Evolutionary conservation across 2,329 filamentous ascomycete genomes (phyloP).

Genomic region (Aaosphaeria arxii): DNA sequence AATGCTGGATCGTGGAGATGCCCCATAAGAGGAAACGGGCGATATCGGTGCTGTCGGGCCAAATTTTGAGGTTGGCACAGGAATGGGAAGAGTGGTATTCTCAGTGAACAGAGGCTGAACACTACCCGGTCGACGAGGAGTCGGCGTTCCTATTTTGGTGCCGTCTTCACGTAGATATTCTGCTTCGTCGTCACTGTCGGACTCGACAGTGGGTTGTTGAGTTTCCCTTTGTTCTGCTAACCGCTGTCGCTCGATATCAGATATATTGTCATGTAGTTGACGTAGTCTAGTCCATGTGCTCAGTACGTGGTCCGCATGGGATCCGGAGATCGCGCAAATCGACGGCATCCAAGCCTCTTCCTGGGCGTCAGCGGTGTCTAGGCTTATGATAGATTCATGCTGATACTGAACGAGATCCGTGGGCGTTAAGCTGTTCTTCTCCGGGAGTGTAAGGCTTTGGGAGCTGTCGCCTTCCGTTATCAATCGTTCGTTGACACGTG

Average conservation of each 20-base stretch:
- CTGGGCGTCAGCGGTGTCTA: constrained; percentile 16
- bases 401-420: constrained; percentile 26
- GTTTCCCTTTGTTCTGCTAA: constrained; percentile 21
- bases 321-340: constrained; percentile 19
- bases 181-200: constrained; percentile 31
- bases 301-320: constrained; percentile 25
- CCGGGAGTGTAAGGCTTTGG: constrained; percentile 16
- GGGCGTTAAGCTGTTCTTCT: constrained; percentile 9
- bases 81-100: constrained; percentile 16
- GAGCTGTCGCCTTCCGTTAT: constrained; percentile 30
- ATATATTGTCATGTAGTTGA: constrained; percentile 26
- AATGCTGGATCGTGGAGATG: constrained; percentile 23
- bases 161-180: constrained; percentile 4
- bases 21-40: constrained; percentile 15
- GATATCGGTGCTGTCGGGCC: constrained; percentile 23
- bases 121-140: constrained; percentile 13
- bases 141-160: constrained; percentile 6
- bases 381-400: constrained; percentile 19
- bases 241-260: constrained; percentile 18
- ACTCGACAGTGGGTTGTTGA: constrained; percentile 33
- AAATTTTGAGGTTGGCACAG: constrained; percentile 13
- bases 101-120: constrained; percentile 30
- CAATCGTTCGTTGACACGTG: constrained; percentile 12
- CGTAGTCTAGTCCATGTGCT: constrained; percentile 31
- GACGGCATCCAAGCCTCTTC: constrained; percentile 21